phyloP scores from a whole-genome alignment of 2,329 filamentous ascomycete genomes.

The Lachnellula hyalina region DNA sequence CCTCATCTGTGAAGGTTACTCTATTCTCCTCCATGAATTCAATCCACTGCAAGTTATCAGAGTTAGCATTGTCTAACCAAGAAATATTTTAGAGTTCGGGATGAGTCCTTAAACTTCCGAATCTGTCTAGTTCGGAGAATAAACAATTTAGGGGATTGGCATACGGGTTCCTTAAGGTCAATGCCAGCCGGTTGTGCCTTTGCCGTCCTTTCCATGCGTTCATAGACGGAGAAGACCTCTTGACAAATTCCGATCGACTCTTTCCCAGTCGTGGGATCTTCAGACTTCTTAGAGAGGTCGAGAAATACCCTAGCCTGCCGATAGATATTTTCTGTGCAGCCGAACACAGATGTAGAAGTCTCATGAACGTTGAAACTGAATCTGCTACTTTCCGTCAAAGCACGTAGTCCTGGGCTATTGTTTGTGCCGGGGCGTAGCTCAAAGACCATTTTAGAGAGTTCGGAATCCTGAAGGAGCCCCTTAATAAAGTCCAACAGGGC shows the following conservation, averaged over 20 bases:
- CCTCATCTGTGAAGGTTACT: constrained; percentile 22
- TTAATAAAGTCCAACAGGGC: constrained; percentile 12
- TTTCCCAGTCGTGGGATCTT: not conserved
- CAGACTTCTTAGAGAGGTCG: constrained; percentile 6
- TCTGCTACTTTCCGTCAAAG: not conserved
- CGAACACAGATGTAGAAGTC: constrained; percentile 9
- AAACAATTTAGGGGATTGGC: too few relatives aligned
- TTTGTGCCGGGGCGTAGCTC: not conserved
- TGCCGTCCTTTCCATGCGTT: not conserved
- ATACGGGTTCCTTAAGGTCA: too few relatives aligned
- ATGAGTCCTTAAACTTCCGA: too few relatives aligned
- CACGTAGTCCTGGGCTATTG: not conserved
- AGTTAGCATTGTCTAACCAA: too few relatives aligned
- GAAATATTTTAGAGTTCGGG: too few relatives aligned
- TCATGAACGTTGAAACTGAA: not conserved
- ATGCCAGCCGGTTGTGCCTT: not conserved
- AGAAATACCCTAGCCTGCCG: constrained; percentile 12
- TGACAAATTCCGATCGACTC: not conserved
- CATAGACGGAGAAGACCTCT: not conserved
- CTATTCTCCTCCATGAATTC: constrained; percentile 16
- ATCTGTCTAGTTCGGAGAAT: too few relatives aligned
- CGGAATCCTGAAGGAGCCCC: constrained; percentile 4
- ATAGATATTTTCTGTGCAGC: constrained; percentile 6
- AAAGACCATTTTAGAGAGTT: constrained; percentile 2
- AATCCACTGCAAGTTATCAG: constrained; percentile 6